phyloP scores from a whole-genome alignment of 495 filamentous ascomycete genomes.

The Glonium stellatum region DNA sequence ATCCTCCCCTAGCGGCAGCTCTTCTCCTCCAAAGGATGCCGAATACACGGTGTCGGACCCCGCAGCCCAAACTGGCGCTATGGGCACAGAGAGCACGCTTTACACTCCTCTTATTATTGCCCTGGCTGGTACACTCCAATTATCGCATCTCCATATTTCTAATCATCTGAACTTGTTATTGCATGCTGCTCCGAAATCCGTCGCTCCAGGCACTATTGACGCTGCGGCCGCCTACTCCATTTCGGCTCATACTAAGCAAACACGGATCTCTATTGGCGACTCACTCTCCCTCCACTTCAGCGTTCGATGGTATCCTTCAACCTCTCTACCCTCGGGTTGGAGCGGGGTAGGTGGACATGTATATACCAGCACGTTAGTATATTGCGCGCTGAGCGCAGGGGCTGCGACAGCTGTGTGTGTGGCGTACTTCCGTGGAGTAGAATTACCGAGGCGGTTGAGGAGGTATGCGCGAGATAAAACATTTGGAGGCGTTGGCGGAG shows the following conservation, averaged over 20 bases:
- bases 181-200: constrained; percentile 54
- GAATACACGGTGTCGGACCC: constrained; percentile 19
- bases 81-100: constrained; percentile 36
- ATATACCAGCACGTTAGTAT: constrained; percentile 59
- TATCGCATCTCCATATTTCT: constrained; percentile 83
- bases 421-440: constrained; percentile 57
- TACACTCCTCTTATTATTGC: constrained; percentile 73
- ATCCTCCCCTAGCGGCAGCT: constrained; percentile 9
- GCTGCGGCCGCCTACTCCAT: constrained; percentile 80
- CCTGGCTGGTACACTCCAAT: constrained; percentile 79
- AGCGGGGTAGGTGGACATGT: constrained; percentile 59
- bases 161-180: constrained; percentile 81
- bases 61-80: constrained; percentile 25
- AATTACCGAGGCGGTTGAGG: constrained; percentile 47
- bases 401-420: constrained; percentile 48
- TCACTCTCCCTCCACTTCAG: constrained; percentile 71
- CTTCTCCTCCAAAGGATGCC: constrained; percentile 13
- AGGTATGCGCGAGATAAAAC: constrained; percentile 37
- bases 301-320: constrained; percentile 79
- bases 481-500: constrained; percentile 12
- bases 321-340: constrained; percentile 50
- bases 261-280: constrained; percentile 78
- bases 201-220: constrained; percentile 63
- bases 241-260: constrained; percentile 51
- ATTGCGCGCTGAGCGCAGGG: constrained; percentile 52